Percentiles rank a stretch among this genome's conserved stretches.
phyloP scores from a whole-genome alignment of 495 filamentous ascomycete species.

The Daldinia loculata region DNA sequence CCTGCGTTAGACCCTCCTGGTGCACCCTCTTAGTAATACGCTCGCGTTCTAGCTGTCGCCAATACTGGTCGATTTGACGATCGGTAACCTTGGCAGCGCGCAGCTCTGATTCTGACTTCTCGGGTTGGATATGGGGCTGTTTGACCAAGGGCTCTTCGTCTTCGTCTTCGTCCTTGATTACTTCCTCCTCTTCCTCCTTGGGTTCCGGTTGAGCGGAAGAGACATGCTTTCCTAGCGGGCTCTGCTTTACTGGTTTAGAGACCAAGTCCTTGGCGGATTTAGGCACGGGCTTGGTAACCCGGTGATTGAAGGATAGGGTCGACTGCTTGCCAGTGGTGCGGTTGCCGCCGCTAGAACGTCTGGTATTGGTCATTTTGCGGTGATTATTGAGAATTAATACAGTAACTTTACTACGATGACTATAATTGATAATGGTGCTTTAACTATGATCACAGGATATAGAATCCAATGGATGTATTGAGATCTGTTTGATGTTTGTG shows the following conservation, averaged over 20 bases:
- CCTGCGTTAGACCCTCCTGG: slow-evolving; percentile 70
- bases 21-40: slow-evolving; percentile 67
- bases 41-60: slow-evolving; percentile 70
- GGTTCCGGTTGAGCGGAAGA: slow-evolving; percentile 15
- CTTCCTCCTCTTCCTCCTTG: background rate
- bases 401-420: background rate
- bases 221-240: slow-evolving; percentile 33
- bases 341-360: slow-evolving; percentile 62
- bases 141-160: slow-evolving; percentile 5
- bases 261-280: slow-evolving; percentile 62
- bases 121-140: slow-evolving; percentile 15
- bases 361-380: slow-evolving; percentile 68
- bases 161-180: slow-evolving; percentile 5
- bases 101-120: slow-evolving; percentile 60
- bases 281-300: slow-evolving; percentile 74
- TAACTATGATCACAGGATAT: background rate
- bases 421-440: background rate
- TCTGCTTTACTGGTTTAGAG: slow-evolving; percentile 53
- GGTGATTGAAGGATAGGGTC: slow-evolving; percentile 77
- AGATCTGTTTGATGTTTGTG: background rate
- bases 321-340: slow-evolving; percentile 63
- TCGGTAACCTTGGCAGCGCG: slow-evolving; percentile 68
- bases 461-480: background rate
- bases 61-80: slow-evolving; percentile 74
- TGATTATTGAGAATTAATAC: background rate